phyloP scores from a whole-genome alignment of 805 yeast species.

The Sugiyamaella marilandica region DNA sequence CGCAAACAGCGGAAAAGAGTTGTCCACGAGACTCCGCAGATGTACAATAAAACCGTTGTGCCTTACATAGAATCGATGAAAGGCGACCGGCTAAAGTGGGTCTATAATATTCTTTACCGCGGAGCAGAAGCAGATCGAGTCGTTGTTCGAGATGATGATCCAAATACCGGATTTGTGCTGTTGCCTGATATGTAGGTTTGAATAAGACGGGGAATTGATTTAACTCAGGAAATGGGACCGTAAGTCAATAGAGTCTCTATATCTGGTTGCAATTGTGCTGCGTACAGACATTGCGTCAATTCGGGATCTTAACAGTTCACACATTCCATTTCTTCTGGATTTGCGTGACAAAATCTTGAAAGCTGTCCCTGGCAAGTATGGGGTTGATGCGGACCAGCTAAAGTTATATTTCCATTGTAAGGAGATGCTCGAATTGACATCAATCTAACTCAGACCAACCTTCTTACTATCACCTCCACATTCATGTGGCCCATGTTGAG shows the following conservation, averaged over 20 bases:
- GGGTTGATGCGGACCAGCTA: constrained; percentile 51
- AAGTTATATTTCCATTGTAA: constrained; percentile 67
- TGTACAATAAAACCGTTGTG: constrained; percentile 54
- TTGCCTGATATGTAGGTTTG: constrained; percentile 71
- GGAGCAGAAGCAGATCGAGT: constrained; percentile 84
- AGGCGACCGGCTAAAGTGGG: constrained; percentile 85
- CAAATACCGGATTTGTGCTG: constrained; percentile 57
- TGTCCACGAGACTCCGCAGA: constrained; percentile 75
- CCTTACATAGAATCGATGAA: constrained; percentile 76
- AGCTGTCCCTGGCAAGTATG: constrained; percentile 47
- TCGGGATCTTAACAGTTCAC: constrained; percentile 63
- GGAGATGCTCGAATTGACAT: not conserved
- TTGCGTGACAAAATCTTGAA: constrained; percentile 44
- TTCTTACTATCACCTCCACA: constrained; percentile 90
- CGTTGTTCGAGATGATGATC: constrained; percentile 58
- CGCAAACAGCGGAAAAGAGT: constrained; percentile 55
- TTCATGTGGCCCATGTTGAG: constrained; percentile 74
- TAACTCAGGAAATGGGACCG: constrained; percentile 73
- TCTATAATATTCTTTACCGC: constrained; percentile 69
- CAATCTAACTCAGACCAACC: constrained; percentile 60
- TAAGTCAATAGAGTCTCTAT: constrained; percentile 58
- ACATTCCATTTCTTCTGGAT: constrained; percentile 52
- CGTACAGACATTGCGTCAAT: constrained; percentile 65
- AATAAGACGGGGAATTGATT: not conserved
- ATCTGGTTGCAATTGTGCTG: constrained; percentile 71